Conservation (phyloP, 2,329 filamentous ascomycete genomes). For the Cladosporium phlei region DNA sequence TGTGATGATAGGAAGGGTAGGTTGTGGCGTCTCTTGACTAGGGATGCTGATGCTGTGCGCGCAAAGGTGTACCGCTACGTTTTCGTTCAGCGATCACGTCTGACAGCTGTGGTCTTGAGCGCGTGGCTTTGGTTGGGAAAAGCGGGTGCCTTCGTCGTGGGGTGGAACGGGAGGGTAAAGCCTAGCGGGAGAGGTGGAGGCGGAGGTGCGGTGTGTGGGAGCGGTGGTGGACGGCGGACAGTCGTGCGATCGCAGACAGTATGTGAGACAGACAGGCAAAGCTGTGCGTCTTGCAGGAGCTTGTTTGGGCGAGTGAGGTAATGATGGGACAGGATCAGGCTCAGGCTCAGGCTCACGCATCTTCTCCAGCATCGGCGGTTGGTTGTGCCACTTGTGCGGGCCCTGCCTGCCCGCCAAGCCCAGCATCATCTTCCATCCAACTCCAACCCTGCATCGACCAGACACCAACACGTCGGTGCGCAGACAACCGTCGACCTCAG, state of each 20-base stretch:
- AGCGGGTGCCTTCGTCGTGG: background rate
- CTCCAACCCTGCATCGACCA: slow-evolving; percentile 6
- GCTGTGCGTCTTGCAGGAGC: slow-evolving; percentile 14
- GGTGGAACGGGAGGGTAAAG: background rate
- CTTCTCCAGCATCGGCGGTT: background rate
- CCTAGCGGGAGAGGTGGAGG: background rate
- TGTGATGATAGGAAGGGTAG: background rate
- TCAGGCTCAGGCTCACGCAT: no score
- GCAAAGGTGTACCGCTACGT: background rate
- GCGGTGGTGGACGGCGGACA: background rate
- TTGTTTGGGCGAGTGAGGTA: slow-evolving; percentile 14
- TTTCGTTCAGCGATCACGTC: background rate
- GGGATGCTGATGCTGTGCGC: slow-evolving; percentile 1
- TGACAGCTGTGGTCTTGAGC: background rate
- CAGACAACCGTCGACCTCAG: background rate
- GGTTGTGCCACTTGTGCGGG: slow-evolving; percentile 11
- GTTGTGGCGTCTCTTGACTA: slow-evolving; percentile 1
- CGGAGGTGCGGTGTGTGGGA: background rate
- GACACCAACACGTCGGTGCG: slow-evolving; percentile 10
- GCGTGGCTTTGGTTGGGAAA: slow-evolving; percentile 12
- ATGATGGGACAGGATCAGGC: slow-evolving; percentile 5
- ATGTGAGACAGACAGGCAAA: slow-evolving; percentile 11
- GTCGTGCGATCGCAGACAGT: background rate
- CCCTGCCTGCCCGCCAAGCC: slow-evolving; percentile 6
- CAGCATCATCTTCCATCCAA: slow-evolving; percentile 4